These are phyloP conservation scores for Verticillium zaregamsianum DNA, from an alignment of 2,329 filamentous ascomycete species.

Conservation along the genomic window DNA sequence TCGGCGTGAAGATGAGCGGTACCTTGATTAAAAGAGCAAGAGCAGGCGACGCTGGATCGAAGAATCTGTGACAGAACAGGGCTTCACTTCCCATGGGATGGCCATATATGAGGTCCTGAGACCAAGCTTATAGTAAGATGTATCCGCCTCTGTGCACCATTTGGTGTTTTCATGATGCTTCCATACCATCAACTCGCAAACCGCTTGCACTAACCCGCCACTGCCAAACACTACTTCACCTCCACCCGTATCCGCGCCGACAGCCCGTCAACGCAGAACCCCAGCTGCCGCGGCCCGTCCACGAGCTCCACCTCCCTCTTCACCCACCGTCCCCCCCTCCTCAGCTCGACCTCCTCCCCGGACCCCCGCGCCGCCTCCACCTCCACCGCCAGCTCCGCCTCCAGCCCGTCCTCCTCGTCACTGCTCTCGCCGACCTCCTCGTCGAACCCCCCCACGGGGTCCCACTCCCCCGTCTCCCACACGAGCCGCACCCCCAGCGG, in stretches of 20 bases:
- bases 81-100: too few species aligned
- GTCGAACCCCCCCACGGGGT: conserved; percentile 65
- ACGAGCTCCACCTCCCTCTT: conserved; percentile 75
- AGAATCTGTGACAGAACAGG: too few species aligned
- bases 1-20: too few species aligned
- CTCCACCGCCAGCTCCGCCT: conserved; percentile 31
- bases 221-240: conserved; percentile 20
- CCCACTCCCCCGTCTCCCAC: conserved; percentile 91
- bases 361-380: conserved; percentile 16
- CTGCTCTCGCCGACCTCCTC: conserved; percentile 47
- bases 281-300: conserved; percentile 75
- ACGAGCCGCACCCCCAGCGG: conserved; percentile 65
- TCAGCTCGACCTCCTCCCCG: conserved; percentile 11
- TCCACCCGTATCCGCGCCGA: conserved; percentile 72
- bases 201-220: not conserved
- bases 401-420: conserved; percentile 43
- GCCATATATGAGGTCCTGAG: too few species aligned
- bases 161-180: not conserved
- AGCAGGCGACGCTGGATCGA: too few species aligned
- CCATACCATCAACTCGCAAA: not conserved
- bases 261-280: conserved; percentile 74
- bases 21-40: too few species aligned
- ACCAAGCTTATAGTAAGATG: too few species aligned
- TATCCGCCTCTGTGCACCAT: too few species aligned
- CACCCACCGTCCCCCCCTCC: conserved; percentile 57